Percentiles rank a stretch among this genome's conserved stretches.
Evolutionary conservation across 2,329 filamentous ascomycete species (phyloP).

Genomic region (Diaporthe citrichinensis): DNA sequence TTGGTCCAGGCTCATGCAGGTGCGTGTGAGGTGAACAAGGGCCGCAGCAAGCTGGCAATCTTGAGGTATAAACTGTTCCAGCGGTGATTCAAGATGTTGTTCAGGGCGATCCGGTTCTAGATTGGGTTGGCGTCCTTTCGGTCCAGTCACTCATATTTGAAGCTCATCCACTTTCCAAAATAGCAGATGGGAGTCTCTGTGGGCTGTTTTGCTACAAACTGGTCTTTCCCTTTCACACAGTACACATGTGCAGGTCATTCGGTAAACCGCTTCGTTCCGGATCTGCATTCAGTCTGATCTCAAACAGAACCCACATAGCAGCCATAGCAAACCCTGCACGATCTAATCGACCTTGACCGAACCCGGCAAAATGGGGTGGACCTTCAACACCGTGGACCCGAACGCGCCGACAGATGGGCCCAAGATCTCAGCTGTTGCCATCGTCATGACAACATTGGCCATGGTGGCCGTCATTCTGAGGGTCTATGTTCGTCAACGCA

Average conservation of each 20-base stretch:
- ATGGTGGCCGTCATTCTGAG: slow-evolving; percentile 51
- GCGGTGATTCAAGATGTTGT: slow-evolving; percentile 28
- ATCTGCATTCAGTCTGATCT: slow-evolving; percentile 8
- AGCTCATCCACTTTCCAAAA: slow-evolving; percentile 5
- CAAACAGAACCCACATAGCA: slow-evolving; percentile 22
- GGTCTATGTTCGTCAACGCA: slow-evolving; percentile 51
- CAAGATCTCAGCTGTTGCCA: slow-evolving; percentile 49
- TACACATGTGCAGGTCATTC: not conserved
- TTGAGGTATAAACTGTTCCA: slow-evolving; percentile 32
- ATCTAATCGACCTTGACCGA: slow-evolving; percentile 1
- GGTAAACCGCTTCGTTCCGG: slow-evolving; percentile 19
- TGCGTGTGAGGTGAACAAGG: slow-evolving; percentile 15
- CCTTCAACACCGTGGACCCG: slow-evolving; percentile 52
- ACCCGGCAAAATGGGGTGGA: slow-evolving; percentile 52
- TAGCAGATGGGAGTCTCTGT: not conserved
- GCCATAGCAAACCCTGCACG: not conserved
- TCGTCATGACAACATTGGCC: slow-evolving; percentile 50
- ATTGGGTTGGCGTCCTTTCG: slow-evolving; percentile 14
- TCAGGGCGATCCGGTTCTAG: slow-evolving; percentile 22
- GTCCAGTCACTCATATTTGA: slow-evolving; percentile 20
- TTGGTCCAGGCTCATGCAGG: slow-evolving; percentile 22
- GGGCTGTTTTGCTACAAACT: not conserved
- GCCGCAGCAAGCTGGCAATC: slow-evolving; percentile 22
- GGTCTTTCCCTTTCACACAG: not conserved
- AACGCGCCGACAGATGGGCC: slow-evolving; percentile 53